A percentile compares a stretch with the other conserved stretches of the same genome.
Conservation (phyloP, 345 rosid genomes). For the Gossypium thurberi region DNA sequence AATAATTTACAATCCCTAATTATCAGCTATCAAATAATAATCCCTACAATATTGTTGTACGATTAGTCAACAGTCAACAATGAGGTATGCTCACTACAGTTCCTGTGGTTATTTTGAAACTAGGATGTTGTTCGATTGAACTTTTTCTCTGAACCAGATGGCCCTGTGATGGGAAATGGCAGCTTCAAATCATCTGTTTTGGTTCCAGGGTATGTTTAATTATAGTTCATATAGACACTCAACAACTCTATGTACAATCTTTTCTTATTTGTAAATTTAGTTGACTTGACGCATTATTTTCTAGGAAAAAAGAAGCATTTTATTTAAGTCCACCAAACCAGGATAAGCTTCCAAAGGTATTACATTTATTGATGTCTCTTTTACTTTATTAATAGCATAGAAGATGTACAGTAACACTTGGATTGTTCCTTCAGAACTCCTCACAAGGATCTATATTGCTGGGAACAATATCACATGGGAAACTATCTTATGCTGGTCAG, state of each 20-base stretch:
- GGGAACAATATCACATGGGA: slow-evolving; percentile 79
- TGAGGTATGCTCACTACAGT: neutral
- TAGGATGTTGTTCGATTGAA: slow-evolving; percentile 66
- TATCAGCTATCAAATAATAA: no score
- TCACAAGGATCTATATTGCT: slow-evolving; percentile 74
- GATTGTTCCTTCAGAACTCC: slow-evolving; percentile 52
- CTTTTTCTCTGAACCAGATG: slow-evolving; percentile 94
- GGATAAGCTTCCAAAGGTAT: slow-evolving; percentile 84
- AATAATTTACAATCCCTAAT: no score
- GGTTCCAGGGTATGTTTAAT: slow-evolving; percentile 68
- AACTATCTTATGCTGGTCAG: slow-evolving; percentile 37
- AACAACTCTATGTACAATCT: slow-evolving; percentile 8
- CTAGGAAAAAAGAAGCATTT: slow-evolving; percentile 79
- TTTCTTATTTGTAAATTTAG: neutral
- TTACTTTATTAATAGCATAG: neutral
- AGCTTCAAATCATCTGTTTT: slow-evolving; percentile 67
- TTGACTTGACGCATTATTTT: slow-evolving; percentile 19
- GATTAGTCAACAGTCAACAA: no score
- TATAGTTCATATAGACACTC: neutral
- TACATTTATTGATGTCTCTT: neutral
- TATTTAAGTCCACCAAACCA: slow-evolving; percentile 74
- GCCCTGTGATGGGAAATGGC: slow-evolving; percentile 85
- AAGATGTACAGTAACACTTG: slow-evolving; percentile 6
- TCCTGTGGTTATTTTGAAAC: slow-evolving; percentile 9
- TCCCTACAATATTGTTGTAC: no score